phyloP scores from a whole-genome alignment of 257 asterid species.

The Catharanthus roseus region DNA sequence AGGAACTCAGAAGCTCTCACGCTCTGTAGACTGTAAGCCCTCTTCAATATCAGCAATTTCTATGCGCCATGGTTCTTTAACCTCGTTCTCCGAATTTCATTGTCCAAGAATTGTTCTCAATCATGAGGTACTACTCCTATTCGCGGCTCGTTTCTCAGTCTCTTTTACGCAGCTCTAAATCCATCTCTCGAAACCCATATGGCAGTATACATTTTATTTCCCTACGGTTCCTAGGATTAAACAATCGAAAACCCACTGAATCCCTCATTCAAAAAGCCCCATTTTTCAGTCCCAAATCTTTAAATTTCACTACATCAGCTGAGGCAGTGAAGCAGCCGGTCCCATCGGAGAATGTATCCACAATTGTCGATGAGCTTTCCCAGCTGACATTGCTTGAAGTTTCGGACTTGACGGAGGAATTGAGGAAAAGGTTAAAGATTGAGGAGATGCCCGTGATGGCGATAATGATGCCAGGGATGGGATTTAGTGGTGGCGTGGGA shows the following conservation, averaged over 20 bases:
- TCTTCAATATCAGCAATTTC: not conserved
- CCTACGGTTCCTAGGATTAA: not conserved
- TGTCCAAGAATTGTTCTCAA: not conserved
- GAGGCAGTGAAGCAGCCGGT: constrained; percentile 32
- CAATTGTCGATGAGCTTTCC: constrained; percentile 57
- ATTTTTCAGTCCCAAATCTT: constrained; percentile 23
- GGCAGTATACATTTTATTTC: not conserved
- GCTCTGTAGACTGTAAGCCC: not conserved
- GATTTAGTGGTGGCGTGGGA: constrained; percentile 48
- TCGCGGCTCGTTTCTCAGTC: constrained; percentile 40
- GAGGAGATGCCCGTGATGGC: constrained; percentile 85
- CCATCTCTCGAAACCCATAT: constrained; percentile 19
- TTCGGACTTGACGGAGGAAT: constrained; percentile 53
- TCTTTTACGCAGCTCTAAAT: constrained; percentile 27
- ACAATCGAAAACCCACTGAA: constrained; percentile 1
- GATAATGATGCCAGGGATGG: constrained; percentile 84
- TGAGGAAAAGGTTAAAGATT: constrained; percentile 56
- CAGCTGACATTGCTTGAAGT: constrained; percentile 64
- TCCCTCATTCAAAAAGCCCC: constrained; percentile 21
- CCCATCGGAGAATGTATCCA: constrained; percentile 41
- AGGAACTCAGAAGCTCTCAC: not conserved
- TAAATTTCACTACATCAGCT: constrained; percentile 39
- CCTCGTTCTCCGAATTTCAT: not conserved
- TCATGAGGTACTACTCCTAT: constrained; percentile 40
- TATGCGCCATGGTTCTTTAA: constrained; percentile 16